Conservation (phyloP, 2,329 filamentous ascomycete species). For the Penicillium sp. region DNA sequence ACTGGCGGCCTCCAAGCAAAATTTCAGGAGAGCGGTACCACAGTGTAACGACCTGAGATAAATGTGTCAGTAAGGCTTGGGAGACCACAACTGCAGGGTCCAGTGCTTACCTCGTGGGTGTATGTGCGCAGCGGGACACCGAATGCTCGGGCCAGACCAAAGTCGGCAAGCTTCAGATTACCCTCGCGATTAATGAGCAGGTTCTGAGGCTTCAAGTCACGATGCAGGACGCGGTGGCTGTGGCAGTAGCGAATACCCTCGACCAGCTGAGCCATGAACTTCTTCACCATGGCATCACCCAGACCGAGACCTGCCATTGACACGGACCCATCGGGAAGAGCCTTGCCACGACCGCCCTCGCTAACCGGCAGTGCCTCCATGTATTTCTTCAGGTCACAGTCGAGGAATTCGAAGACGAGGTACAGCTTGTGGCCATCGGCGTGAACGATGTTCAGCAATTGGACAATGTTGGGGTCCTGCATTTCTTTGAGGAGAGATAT, state of each 20-base stretch:
- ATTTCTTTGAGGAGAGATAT: slow-evolving; percentile 94
- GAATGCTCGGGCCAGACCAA: slow-evolving; percentile 84
- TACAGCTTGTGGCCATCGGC: slow-evolving; percentile 94
- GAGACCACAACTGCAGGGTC: neutral
- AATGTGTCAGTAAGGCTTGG: slow-evolving; percentile 10
- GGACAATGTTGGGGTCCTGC: slow-evolving; percentile 86
- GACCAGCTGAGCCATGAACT: slow-evolving; percentile 87
- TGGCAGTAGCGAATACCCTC: slow-evolving; percentile 86
- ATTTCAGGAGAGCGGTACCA: slow-evolving; percentile 94
- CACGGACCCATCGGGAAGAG: slow-evolving; percentile 73
- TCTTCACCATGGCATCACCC: slow-evolving; percentile 79
- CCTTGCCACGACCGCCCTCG: slow-evolving; percentile 81
- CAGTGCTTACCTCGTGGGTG: slow-evolving; percentile 69
- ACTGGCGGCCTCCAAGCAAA: slow-evolving; percentile 83
- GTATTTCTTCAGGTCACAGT: slow-evolving; percentile 91
- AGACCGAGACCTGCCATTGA: slow-evolving; percentile 67
- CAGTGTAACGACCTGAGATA: slow-evolving; percentile 71
- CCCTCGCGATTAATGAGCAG: slow-evolving; percentile 81
- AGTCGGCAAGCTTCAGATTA: slow-evolving; percentile 87
- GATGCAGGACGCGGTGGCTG: slow-evolving; percentile 80
- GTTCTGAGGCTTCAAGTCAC: slow-evolving; percentile 89
- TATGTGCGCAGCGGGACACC: slow-evolving; percentile 88
- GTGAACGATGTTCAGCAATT: slow-evolving; percentile 87
- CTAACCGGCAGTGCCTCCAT: slow-evolving; percentile 86
- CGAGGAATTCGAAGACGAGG: slow-evolving; percentile 88